Base-by-base conservation (phyloP, 108 stramenopile species). In the Chaetoceros tenuissimus region DNA sequence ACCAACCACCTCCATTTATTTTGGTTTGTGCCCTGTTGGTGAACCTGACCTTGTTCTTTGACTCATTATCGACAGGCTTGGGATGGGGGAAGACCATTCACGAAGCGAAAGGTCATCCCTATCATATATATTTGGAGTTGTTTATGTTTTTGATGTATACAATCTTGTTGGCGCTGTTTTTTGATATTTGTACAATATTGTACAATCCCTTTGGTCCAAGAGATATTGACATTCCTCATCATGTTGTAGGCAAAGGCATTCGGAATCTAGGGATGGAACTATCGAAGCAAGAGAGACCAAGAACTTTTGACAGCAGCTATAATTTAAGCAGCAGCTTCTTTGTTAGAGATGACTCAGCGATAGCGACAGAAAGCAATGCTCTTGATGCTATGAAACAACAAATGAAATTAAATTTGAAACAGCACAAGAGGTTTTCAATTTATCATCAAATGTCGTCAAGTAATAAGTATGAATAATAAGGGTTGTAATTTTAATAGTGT, bases 141-240 rank as follows among this genome's bases (percentile, higher is more conserved):
- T 21, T 47, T 19, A 21, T 47, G 46, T 21, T 47, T 19, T 1
- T 47, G 19, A 22, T 22, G 46, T 47, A 21, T 47, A 47, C 46
- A 22, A 22, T 19, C 22, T 47, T 47, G 22, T 47, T 47, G 46
- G 46, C 46, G 46, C 21, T 22, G 21, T 7, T 60, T 20, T 60
- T 60, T 21, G 59, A 60, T 28, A 25, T 60, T 13, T 47, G 47
- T 28, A 5, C 46, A 21, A n/a, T 60, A 20, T n/a, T 60, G 16
- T 49, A 60, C 47, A 60, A 60, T 47, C 59, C 59, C 16, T 60
- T 60, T 60, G 59, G n/a, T n/a, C n/a, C n/a, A n/a, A n/a, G n/a
- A 46, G 46, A 22, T 47, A 19, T 47, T 19, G 46, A 47, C 46
- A 16, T 58, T 46, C 57, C 40, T 19, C 55, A 55, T 55, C 31